phyloP scores from a whole-genome alignment of 2,329 filamentous ascomycete genomes.

The Beauveria sp. region DNA sequence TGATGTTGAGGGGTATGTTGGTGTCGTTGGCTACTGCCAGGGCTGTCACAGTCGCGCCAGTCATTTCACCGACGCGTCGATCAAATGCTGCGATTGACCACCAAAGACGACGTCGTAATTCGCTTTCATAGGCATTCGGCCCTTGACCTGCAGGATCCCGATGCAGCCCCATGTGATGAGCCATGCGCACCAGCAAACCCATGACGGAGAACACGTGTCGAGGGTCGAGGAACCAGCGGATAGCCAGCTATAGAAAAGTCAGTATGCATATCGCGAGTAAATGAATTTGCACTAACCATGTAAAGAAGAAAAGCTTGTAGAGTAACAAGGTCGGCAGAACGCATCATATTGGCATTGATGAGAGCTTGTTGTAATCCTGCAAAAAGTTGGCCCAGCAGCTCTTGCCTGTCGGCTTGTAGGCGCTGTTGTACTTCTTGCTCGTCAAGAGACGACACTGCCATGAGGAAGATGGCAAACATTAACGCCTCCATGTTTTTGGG shows the following conservation, averaged over 20 bases:
- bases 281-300: conserved; percentile 35
- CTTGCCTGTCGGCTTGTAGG: conserved; percentile 45
- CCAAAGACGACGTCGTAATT: conserved; percentile 66
- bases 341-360: conserved; percentile 59
- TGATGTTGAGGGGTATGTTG: conserved; percentile 52
- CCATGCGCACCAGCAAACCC: conserved; percentile 59
- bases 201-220: conserved; percentile 42
- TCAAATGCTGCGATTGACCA: conserved; percentile 66
- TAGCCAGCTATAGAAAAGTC: conserved; percentile 26
- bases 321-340: conserved; percentile 55
- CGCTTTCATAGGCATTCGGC: conserved; percentile 53
- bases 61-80: conserved; percentile 59
- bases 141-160: conserved; percentile 49
- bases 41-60: conserved; percentile 49
- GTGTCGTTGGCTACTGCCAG: conserved; percentile 47
- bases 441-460: conserved; percentile 50
- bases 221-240: conserved; percentile 53
- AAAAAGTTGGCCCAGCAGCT: conserved; percentile 46
- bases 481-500: conserved; percentile 54
- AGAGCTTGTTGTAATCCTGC: conserved; percentile 56
- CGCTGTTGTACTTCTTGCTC: conserved; percentile 47
- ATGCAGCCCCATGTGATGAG: conserved; percentile 62
- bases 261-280: background rate
- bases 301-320: conserved; percentile 63
- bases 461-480: conserved; percentile 59